Percentiles rank a stretch among this genome's conserved stretches.
Conservation (phyloP, 371 early-diverging fungal species). For the Apophysomyces variabilis region DNA sequence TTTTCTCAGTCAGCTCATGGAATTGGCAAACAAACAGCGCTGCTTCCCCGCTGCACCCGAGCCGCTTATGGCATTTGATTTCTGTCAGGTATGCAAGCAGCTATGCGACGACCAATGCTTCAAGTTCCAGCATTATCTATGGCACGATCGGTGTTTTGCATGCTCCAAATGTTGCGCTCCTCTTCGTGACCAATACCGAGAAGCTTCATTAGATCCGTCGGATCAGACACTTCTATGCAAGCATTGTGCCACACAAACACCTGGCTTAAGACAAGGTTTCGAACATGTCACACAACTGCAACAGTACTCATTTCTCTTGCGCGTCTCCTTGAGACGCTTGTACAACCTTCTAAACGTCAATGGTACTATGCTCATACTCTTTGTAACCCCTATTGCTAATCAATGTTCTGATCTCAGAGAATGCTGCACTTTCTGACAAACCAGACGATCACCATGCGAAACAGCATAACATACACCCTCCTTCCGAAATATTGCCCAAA, state of each 20-base stretch:
- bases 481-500: slow-evolving; percentile 13
- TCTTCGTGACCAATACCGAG: slow-evolving; percentile 56
- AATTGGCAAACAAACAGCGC: slow-evolving; percentile 55
- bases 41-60: slow-evolving; percentile 26
- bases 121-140: slow-evolving; percentile 59
- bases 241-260: slow-evolving; percentile 37
- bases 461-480: background rate
- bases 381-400: background rate
- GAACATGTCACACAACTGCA: slow-evolving; percentile 84
- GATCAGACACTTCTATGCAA: slow-evolving; percentile 51
- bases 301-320: slow-evolving; percentile 88
- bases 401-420: background rate
- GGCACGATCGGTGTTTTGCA: slow-evolving; percentile 84
- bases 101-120: slow-evolving; percentile 89
- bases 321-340: slow-evolving; percentile 83
- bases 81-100: slow-evolving; percentile 74
- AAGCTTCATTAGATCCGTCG: slow-evolving; percentile 50
- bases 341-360: slow-evolving; percentile 75
- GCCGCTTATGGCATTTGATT: slow-evolving; percentile 61
- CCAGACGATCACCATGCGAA: background rate
- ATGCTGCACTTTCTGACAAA: background rate
- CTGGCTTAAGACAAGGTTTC: slow-evolving; percentile 57
- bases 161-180: slow-evolving; percentile 70
- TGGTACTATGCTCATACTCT: slow-evolving; percentile 34
- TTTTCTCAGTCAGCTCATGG: slow-evolving; percentile 68